Percentiles rank a stretch among this genome's conserved stretches.
phyloP scores from a whole-genome alignment of 2,329 filamentous ascomycete genomes.

The Sporothrix variecibatus region DNA sequence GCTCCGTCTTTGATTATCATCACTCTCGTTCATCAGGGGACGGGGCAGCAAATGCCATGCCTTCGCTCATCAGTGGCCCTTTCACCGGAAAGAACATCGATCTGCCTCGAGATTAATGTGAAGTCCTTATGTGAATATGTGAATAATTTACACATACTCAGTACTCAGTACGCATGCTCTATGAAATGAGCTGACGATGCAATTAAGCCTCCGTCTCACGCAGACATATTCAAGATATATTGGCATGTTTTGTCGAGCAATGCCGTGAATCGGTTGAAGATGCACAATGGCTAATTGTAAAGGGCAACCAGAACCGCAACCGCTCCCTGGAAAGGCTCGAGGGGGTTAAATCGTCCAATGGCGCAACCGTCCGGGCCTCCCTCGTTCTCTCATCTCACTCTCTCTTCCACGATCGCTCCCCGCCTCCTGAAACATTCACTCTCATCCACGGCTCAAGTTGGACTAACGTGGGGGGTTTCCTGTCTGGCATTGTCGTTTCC shows the following conservation, averaged over 20 bases:
- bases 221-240: not conserved
- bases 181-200: not conserved
- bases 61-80: not conserved
- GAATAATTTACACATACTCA: too few species aligned
- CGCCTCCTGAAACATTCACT: conserved; percentile 22
- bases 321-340: not conserved
- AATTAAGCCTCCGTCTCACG: not conserved
- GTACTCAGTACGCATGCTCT: too few species aligned
- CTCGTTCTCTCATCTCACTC: not conserved
- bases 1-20: not conserved
- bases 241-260: conserved; percentile 21
- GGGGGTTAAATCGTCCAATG: not conserved
- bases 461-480: not conserved
- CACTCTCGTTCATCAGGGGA: not conserved
- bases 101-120: not conserved
- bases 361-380: not conserved
- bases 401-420: not conserved
- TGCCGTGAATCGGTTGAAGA: not conserved
- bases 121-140: not conserved
- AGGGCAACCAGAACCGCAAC: not conserved
- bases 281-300: conserved; percentile 6
- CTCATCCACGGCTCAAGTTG: not conserved
- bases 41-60: conserved; percentile 11
- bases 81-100: not conserved
- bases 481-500: not conserved